These are phyloP conservation scores for Penicillium paxilli DNA, from an alignment of 495 filamentous ascomycete species.

Conservation along the genomic window DNA sequence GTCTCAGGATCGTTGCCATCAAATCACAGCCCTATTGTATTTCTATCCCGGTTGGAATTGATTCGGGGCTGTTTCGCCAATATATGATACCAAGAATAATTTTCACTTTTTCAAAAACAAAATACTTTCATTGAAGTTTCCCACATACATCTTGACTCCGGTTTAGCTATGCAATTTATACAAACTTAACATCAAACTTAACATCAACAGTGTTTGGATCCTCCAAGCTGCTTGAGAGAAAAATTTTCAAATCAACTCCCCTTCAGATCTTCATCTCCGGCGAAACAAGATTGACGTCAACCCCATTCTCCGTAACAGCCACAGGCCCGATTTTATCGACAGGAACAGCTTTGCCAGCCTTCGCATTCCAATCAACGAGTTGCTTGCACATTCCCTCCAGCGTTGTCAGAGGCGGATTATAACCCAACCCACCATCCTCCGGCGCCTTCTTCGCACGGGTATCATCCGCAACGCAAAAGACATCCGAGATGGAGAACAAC, in stretches of 20 bases:
- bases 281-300: slow-evolving; percentile 23
- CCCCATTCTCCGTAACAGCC: slow-evolving; percentile 13
- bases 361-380: slow-evolving; percentile 52
- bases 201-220: too few species aligned
- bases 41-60: not conserved
- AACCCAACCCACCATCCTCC: slow-evolving; percentile 51
- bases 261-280: slow-evolving; percentile 14
- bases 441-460: slow-evolving; percentile 40
- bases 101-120: not conserved
- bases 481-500: slow-evolving; percentile 51
- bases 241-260: too few species aligned
- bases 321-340: slow-evolving; percentile 10
- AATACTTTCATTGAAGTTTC: not conserved
- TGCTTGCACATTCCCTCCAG: slow-evolving; percentile 55
- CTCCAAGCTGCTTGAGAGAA: too few species aligned
- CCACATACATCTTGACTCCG: not conserved
- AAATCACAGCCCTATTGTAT: not conserved
- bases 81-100: slow-evolving; percentile 1
- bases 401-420: slow-evolving; percentile 49
- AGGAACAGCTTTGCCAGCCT: slow-evolving; percentile 16
- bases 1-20: not conserved
- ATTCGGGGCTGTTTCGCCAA: not conserved
- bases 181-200: too few species aligned
- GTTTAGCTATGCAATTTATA: slow-evolving; percentile 1
- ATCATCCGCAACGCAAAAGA: slow-evolving; percentile 50